Base-by-base conservation (phyloP, 108 stramenopile genomes). In the Nannochloropsis gaditana region DNA sequence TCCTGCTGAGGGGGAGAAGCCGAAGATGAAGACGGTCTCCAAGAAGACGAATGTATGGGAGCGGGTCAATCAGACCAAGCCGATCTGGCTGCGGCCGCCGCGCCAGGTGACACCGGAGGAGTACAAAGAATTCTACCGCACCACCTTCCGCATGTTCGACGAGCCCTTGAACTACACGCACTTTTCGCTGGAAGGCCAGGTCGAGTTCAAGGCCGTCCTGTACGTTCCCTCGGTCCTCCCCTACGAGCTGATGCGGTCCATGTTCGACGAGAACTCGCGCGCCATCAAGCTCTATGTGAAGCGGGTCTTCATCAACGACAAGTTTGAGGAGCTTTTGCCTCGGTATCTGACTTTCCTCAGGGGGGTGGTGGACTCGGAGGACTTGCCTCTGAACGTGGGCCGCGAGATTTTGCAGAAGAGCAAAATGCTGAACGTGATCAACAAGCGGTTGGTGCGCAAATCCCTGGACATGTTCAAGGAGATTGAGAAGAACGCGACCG, bases 291-390 rank as follows among this genome's bases (percentile, higher is more conserved):
- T 99, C 11, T 99, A 99, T 91, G 98, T 99, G 43, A 97, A 97
- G 93, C 96, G 98, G 21, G 98, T 99, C 43, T 99, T 99, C 87
- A 97, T 99, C 95, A 99, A 97, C 88, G 98, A 99, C 90, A 93
- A 96, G 86, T 99, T 97, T 85, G 96, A 98, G 80, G 98, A 97
- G 80, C 94, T 99, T 59, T 92, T 97, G 45, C 98, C 98, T 21
- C 93, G 97, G 17, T 82, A 82, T 17, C 81, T 82, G 5, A 82
- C 43, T 9, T 43, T 43, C 4, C 21, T 43, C 15, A 19, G 42
- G 5, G 42, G 47, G 41, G 94, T 97, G 9, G 97, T 99, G 79
- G 98, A 99, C 87, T 93, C 92, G 45, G 93, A 97, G 84, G 98
- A 99, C 86, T 89, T 99, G 50, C 97, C 97, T 6, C 90, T 99